Evolutionary conservation across 192 early-diverging fungal species (phyloP), one percentile per base, ranked within the genome.

Genomic region (Backusella sp.): DNA sequence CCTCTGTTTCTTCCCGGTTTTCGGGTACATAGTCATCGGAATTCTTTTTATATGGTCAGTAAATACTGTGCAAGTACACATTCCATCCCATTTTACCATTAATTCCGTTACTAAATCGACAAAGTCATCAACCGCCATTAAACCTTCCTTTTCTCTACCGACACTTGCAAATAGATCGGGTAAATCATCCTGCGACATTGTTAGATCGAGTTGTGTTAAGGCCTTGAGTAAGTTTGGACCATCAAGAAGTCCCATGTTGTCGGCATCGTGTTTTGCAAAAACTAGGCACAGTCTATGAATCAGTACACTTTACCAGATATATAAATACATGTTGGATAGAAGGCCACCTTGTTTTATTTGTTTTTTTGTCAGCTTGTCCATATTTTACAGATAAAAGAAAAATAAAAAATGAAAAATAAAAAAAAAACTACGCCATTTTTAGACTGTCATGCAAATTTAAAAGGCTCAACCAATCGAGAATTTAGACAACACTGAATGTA

Each of bases 91-190:
- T 70, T 35, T 32, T 71, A 71, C 70, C 70, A 28, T 71, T 34
- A 71, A 19, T 71, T 71, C 42, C 4, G 17, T 71, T 8, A 71
- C 70, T 9, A 71, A 3, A 28, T 71, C 70, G 0, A 71, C 42
- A 32, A 71, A 71, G 23, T 71, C 70, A 32, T 71, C 41, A 8
- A 71, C 17, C 1, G 15, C 23, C 21, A 71, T 15, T n/a, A 30
- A 3, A 17, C 39, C 6, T 7, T 44, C 41, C 3, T 71, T 44
- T 34, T 71, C 44, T 32, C 39, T 39, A 0, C 70, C 70, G 15
- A 71, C 44, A 71, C 42, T 44, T 14, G 41, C 70, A 17, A 71
- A 71, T 30, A 71, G 17, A 71, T 71, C 70, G 15, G n/a, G 21
- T 17, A 71, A 23, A 71, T 71, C 70, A 49, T 62, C 23, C 26